Conservation (phyloP, 1,284 basidiomycete species). For the Ustilago tritici region DNA sequence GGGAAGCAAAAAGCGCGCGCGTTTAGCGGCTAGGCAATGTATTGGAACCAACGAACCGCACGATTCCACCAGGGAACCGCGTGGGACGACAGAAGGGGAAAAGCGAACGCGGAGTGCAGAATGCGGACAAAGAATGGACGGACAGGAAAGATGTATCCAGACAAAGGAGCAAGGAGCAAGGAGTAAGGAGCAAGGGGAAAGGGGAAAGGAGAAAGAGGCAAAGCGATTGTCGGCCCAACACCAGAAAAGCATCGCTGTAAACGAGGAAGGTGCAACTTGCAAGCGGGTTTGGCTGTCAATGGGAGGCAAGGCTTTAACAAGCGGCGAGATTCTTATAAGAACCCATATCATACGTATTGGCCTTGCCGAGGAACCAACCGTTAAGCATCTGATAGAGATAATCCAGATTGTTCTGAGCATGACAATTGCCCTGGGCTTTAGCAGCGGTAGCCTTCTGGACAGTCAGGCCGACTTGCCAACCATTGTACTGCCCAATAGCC, state of each 20-base stretch:
- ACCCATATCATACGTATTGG: conserved; percentile 37
- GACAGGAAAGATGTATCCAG: neutral
- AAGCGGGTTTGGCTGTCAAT: neutral
- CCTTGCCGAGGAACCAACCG: conserved; percentile 57
- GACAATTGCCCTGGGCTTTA: conserved; percentile 43
- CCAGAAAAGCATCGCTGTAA: neutral
- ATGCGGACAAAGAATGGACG: no score
- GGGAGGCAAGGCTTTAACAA: conserved; percentile 16
- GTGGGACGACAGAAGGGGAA: no score
- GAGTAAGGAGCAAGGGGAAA: neutral
- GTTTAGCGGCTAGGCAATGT: no score
- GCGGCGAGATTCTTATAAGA: conserved; percentile 42
- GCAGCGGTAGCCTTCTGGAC: conserved; percentile 46
- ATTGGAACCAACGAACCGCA: no score
- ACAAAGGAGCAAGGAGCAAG: neutral
- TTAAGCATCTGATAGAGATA: conserved; percentile 60
- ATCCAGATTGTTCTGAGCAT: conserved; percentile 62
- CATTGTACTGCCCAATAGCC: conserved; percentile 60
- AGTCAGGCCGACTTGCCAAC: conserved; percentile 52
- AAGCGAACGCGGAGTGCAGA: no score
- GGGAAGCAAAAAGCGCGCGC: no score
- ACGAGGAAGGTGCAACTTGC: neutral
- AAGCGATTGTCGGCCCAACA: conserved; percentile 1
- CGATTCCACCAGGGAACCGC: no score
- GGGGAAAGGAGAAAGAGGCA: neutral